Base-by-base conservation (phyloP, 176 grass and related monocot species). In the Melocanna baccifera region DNA sequence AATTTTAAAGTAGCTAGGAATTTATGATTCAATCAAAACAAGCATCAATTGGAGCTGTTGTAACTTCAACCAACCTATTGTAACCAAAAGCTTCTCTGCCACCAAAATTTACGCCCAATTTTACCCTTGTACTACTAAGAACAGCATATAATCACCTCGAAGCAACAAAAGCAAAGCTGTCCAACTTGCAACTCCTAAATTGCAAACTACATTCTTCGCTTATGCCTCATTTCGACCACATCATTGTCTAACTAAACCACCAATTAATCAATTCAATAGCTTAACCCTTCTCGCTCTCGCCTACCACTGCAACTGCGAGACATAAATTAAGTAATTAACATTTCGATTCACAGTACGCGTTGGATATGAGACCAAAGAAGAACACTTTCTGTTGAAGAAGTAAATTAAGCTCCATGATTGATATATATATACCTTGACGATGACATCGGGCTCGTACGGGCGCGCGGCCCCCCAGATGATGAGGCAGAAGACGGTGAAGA, bases 391-490 rank as follows among this genome's bases (percentile, higher is more conserved):
- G 47, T 4, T 57, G 0, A 45, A 55, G 45, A 19, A 40, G 22
- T 50, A 48, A 80, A 85, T 14, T 29, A 72, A 28, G 20, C 25
- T 45, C 1, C 18, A 34, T 64, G 32, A 4, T 40, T 22, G 18
- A 20, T 20, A 4, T 29, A 42, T 11, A 63, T n/a, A 40, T 86
- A 99, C 97, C 97, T 96, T 96, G 72, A 99, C 91, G 69, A 91
- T 3, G 75, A 96, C 77, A 48, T 89, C 84, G 7, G 97, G 89
- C 71, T 91, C 89, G 78, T 96, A 96, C 0, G 90, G 97, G 4
- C 97, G 83, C 13, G 97, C 93, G 20, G 93, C 91, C 14, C 97
- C 97, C 91, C 97, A 99, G 56, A 96, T 85, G 69, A 99, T 96
- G 62, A 99, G 93, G 86, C 93, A 99, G 64, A 96, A 76, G 26